Evolutionary conservation across 805 yeast species (phyloP), one percentile per base, ranked within the genome.

Genomic region (Metschnikowia sp.): DNA sequence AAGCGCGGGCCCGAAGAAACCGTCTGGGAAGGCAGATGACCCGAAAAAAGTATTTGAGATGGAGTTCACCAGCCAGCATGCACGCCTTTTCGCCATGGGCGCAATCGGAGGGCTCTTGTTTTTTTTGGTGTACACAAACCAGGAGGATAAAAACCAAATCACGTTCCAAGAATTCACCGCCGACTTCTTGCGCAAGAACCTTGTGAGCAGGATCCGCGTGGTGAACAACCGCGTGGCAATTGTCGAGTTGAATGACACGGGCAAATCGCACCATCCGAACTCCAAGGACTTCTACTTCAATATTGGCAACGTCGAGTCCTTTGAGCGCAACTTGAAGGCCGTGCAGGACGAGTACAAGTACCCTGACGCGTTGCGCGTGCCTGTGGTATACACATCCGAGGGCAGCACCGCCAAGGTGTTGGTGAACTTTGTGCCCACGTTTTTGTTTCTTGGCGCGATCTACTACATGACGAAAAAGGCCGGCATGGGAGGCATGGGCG

Each of bases 91-190:
- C 48, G 71, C 66, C 51, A 32, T 68, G 30, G 72, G 70, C 22
- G 40, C 66, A n/a, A 47, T 64, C 1, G 59, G 61, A 32, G 69
- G 70, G 13, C 54, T 71, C 37, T 47, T 60, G 19, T 34, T 59
- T 33, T 61, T 63, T 44, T 46, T 63, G 26, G 29, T 67, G 10
- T 59, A 52, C 50, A 40, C 59, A 39, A 49, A 52, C 8, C 53
- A 46, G 26, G 66, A 62, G 19, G 33, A 52, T 33, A 52, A 57
- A 36, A 60, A 63, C 42, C 90, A 88, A 60, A 74, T 92, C 49
- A 83, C 97, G 2, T 94, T 90, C 85, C 98, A 94, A 70, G 96
- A 92, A 61, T 92, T 94, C 70, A 78, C 88, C 36, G 73, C 83
- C 5, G 75, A 83, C 40, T 84, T 83, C 59, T 74, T 94, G 50